These are phyloP conservation scores for Termitomyces sp. DNA, from an alignment of 768 basidiomycete species.

Conservation along the genomic window DNA sequence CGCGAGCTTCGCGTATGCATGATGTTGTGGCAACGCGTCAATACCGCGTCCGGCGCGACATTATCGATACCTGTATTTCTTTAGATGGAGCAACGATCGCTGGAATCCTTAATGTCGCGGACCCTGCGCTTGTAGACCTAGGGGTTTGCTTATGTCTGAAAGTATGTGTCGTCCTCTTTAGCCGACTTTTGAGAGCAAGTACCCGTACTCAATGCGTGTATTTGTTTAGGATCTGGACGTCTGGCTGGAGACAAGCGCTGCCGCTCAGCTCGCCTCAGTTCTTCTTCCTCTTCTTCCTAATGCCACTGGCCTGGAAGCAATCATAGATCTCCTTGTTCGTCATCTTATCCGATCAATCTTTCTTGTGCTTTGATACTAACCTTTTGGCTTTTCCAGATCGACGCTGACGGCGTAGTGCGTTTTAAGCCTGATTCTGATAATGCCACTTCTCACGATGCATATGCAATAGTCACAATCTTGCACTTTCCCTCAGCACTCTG, in stretches of 20 bases:
- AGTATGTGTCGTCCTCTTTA: not conserved
- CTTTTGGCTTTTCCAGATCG: not conserved
- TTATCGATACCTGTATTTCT: constrained; percentile 1
- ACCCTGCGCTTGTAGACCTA: not conserved
- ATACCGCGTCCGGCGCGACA: not conserved
- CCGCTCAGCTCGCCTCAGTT: no score
- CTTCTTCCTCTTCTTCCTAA: not conserved
- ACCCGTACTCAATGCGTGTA: no score
- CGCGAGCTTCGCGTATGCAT: not conserved
- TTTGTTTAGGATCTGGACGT: no score
- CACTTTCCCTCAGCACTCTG: constrained; percentile 5
- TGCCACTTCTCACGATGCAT: not conserved
- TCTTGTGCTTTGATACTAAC: not conserved
- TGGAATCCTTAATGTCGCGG: not conserved
- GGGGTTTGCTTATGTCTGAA: not conserved
- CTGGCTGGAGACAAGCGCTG: not conserved
- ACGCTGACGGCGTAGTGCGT: no score
- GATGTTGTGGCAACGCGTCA: not conserved
- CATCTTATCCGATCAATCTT: no score
- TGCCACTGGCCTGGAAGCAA: not conserved
- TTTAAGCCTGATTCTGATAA: not conserved
- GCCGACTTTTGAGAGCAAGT: not conserved
- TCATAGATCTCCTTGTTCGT: not conserved
- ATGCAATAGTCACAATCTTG: not conserved
- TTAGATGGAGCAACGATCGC: not conserved